These are phyloP conservation scores for Eucalyptus coolabah DNA, from an alignment of 345 rosid genomes.

Conservation along the genomic window DNA sequence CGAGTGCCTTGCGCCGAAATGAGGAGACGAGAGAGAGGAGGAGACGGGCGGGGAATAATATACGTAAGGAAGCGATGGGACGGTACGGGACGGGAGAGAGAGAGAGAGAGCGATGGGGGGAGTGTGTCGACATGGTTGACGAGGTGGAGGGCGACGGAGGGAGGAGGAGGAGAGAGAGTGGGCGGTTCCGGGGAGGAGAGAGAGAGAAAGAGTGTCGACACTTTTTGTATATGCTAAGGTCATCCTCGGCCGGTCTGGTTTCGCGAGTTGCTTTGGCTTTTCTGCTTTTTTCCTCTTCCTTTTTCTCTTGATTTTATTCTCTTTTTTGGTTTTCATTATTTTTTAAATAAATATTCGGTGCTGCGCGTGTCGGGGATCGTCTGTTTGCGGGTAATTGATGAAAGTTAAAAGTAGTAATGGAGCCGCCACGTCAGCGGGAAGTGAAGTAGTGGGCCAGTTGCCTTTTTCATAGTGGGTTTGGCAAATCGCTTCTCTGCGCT, in stretches of 20 bases:
- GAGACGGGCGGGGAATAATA: background rate
- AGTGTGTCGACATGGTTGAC: background rate
- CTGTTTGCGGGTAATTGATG: background rate
- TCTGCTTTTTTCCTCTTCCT: no score
- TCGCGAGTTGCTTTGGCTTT: no score
- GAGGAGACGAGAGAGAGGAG: background rate
- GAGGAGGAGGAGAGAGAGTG: background rate
- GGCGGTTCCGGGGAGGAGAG: background rate
- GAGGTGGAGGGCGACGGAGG: background rate
- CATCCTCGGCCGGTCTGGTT: background rate
- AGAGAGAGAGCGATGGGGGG: background rate
- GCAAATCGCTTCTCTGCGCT: background rate
- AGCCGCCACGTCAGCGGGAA: background rate
- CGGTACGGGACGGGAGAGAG: background rate
- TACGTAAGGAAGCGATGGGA: background rate
- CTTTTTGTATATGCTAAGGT: background rate
- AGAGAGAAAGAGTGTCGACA: constrained; percentile 18
- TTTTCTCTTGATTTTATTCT: background rate
- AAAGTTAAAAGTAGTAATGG: background rate
- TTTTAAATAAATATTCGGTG: background rate
- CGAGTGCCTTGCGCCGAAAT: background rate
- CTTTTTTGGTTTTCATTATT: background rate
- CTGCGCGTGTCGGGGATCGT: background rate
- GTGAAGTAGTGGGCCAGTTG: background rate
- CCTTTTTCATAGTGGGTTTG: background rate